Percentiles rank a stretch among this genome's conserved stretches.
Evolutionary conservation across 208 protist genomes (phyloP).

Genomic region (Crithidia bombi): DNA sequence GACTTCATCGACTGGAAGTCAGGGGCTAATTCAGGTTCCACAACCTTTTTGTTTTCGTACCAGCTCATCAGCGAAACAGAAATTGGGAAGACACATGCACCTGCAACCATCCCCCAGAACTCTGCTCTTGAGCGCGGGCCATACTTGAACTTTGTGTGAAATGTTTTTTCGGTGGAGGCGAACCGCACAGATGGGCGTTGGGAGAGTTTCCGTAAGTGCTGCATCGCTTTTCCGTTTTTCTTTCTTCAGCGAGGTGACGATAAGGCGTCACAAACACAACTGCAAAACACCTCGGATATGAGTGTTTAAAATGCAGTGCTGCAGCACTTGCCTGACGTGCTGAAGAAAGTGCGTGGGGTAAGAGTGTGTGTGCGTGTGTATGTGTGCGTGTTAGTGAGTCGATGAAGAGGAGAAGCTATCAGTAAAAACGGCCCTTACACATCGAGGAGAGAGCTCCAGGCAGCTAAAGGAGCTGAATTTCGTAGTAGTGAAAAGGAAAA

Average conservation of each 20-base stretch:
- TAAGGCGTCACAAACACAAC: background rate
- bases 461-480: too few relatives aligned
- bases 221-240: constrained; percentile 10
- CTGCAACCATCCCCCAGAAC: constrained; percentile 60
- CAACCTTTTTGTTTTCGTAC: constrained; percentile 49
- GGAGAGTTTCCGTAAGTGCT: constrained; percentile 1
- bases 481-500: too few relatives aligned
- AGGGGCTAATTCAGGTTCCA: constrained; percentile 44
- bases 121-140: constrained; percentile 65
- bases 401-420: too few relatives aligned
- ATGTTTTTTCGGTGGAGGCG: constrained; percentile 11
- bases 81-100: constrained; percentile 64
- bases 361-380: too few relatives aligned
- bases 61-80: constrained; percentile 50
- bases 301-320: background rate
- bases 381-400: too few relatives aligned
- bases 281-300: background rate
- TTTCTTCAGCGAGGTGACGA: background rate
- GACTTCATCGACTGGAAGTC: constrained; percentile 52
- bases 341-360: too few relatives aligned
- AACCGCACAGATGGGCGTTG: constrained; percentile 11
- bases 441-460: too few relatives aligned
- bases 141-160: constrained; percentile 27
- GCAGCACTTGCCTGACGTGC: too few relatives aligned
- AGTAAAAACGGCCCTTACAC: too few relatives aligned